Evolutionary conservation across 139 green algal species (phyloP).

Genomic region (Chlorella vulgaris): DNA sequence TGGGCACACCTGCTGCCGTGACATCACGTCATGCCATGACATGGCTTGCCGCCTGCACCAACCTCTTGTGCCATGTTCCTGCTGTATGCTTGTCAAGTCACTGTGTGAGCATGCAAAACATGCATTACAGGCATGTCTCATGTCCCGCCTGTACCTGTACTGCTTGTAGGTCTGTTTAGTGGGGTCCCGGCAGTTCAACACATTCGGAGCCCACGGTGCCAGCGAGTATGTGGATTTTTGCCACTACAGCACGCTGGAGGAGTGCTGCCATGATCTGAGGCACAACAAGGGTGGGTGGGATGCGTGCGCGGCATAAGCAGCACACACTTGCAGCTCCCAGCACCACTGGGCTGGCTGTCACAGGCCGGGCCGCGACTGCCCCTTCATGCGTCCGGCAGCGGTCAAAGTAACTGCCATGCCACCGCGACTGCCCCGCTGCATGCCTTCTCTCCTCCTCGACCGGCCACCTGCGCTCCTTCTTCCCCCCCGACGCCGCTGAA

Average conservation of each 20-base stretch:
- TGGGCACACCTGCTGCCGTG: no score
- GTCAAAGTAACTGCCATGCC: no score
- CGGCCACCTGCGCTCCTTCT: no score
- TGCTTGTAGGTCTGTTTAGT: conserved; percentile 85
- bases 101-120: no score
- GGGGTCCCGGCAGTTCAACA: conserved; percentile 83
- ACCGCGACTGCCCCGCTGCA: neutral
- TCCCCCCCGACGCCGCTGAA: conserved; percentile 22
- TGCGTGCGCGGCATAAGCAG: neutral
- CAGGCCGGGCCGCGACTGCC: neutral
- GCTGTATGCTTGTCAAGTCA: no score
- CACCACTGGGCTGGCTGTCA: neutral
- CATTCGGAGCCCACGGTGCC: conserved; percentile 89
- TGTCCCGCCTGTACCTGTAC: neutral
- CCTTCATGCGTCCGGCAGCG: no score
- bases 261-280: conserved; percentile 65
- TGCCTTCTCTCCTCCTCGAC: neutral
- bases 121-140: no score
- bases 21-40: no score
- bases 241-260: conserved; percentile 78
- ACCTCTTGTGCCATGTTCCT: no score
- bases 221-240: conserved; percentile 62
- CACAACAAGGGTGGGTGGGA: conserved; percentile 38
- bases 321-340: neutral
- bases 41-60: no score